Base-by-base conservation (phyloP, 176 grass and related monocot genomes). In the Musa acuminata region DNA sequence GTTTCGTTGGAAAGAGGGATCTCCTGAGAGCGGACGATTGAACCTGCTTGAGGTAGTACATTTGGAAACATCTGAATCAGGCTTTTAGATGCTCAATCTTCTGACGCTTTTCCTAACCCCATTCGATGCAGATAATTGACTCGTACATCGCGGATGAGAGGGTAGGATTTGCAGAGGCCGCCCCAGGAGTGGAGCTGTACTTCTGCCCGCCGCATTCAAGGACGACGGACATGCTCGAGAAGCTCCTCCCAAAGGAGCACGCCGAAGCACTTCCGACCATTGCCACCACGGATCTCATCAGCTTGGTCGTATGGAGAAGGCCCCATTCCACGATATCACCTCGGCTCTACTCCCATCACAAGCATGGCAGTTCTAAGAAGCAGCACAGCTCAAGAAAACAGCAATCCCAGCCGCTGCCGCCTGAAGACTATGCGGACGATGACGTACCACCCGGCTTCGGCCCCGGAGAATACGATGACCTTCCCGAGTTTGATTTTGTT, bases 281-380 rank as follows among this genome's bases (percentile, higher is more conserved):
- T 0, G 65, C 50, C 57, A 60, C 65, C 57, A 60, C 65, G 54
- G 75, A 59, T 48, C 55, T 79, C 71, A 77, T 90, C 21, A 89
- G 89, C 54, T 76, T 92, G 19, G 78, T 83, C 13, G 93, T 96
- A 20, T 96, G 89, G 93, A 55, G 82, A 73, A 83, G 87, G 25
- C 67, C 77, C 53, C 51, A 53, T 64, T 73, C 77, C 5, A 76
- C 62, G 13, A 53, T 77, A 54, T 78, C 81, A 63, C 80, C 83
- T 55, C 81, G 73, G 79, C 10, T 49, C 8, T 49, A 82, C 69
- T 84, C 70, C n/a, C 86, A 79, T 54, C 75, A 83, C 64, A 80
- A 80, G 69, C 83, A 80, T 13, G 82, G 73, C 72, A 64, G 29
- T 13, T 27, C 72, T n/a, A 90, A 65, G 53, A 69, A 51, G 14